phyloP scores from a whole-genome alignment of 768 basidiomycete species.

The Lactarius sanguifluus region DNA sequence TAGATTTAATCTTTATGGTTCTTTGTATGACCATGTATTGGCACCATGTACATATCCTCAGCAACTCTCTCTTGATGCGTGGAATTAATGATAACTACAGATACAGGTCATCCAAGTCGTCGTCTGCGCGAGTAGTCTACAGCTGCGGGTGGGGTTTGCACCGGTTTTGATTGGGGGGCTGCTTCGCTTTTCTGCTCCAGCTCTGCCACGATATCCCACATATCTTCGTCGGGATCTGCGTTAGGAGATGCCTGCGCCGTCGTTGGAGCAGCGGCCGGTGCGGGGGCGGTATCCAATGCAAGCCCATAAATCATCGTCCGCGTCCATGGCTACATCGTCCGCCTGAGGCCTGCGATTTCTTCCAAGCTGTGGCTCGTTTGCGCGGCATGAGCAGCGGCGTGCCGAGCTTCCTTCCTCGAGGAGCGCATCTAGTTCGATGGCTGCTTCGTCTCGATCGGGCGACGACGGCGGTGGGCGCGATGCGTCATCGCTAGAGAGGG shows the following conservation, averaged over 20 bases:
- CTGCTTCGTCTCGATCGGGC: slow-evolving; percentile 18
- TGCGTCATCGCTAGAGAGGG: slow-evolving; percentile 8
- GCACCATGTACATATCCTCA: slow-evolving; percentile 3
- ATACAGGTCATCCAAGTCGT: slow-evolving; percentile 66
- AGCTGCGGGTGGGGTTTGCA: neutral
- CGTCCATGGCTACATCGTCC: slow-evolving; percentile 30
- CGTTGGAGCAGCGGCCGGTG: slow-evolving; percentile 11
- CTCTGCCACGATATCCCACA: slow-evolving; percentile 70
- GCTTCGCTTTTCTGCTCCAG: slow-evolving; percentile 32
- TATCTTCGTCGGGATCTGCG: slow-evolving; percentile 56
- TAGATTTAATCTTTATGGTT: neutral
- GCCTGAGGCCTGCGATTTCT: slow-evolving; percentile 15
- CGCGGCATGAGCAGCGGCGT: slow-evolving; percentile 10
- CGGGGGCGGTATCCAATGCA: slow-evolving; percentile 26
- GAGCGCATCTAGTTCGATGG: slow-evolving; percentile 25
- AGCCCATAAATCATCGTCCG: slow-evolving; percentile 44
- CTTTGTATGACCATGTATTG: slow-evolving; percentile 2
- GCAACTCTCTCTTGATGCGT: neutral
- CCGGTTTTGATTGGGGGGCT: slow-evolving; percentile 3
- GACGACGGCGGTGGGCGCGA: slow-evolving; percentile 25
- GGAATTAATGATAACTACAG: slow-evolving; percentile 29
- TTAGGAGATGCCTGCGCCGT: slow-evolving; percentile 23
- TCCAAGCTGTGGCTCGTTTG: slow-evolving; percentile 15
- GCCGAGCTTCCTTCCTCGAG: slow-evolving; percentile 27
- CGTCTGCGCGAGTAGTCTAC: slow-evolving; percentile 13